Conservation (phyloP, 805 yeast species). For the Huiozyma sinensis region DNA sequence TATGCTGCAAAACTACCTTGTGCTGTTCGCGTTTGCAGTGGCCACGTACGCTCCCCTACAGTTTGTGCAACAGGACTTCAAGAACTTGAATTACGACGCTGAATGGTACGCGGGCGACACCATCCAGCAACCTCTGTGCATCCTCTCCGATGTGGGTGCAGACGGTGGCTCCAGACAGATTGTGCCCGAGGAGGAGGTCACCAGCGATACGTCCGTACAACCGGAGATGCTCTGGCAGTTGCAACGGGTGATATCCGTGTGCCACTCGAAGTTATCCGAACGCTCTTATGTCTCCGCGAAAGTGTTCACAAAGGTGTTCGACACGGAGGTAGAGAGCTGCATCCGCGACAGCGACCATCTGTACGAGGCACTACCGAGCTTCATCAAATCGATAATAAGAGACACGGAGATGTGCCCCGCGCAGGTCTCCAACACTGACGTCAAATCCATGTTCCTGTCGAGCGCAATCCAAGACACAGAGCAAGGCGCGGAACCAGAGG, state of each 20-base stretch:
- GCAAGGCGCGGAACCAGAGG: conserved; percentile 7
- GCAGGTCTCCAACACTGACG: conserved; percentile 5
- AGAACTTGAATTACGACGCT: conserved; percentile 14
- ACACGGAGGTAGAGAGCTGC: conserved; percentile 11
- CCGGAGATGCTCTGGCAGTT: conserved; percentile 23
- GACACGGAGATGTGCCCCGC: conserved; percentile 16
- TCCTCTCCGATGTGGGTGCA: background rate
- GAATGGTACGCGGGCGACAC: conserved; percentile 20
- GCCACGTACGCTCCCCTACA: conserved; percentile 17
- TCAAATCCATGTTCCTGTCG: conserved; percentile 16
- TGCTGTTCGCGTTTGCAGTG: conserved; percentile 18
- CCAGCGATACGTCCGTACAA: conserved; percentile 7
- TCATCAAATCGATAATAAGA: conserved; percentile 18
- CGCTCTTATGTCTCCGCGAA: conserved; percentile 18
- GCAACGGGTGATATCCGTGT: conserved; percentile 19
- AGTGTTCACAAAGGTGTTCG: conserved; percentile 12
- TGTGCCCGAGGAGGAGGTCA: background rate
- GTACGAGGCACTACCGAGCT: conserved; percentile 22
- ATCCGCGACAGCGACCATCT: conserved; percentile 19
- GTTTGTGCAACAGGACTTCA: conserved; percentile 17
- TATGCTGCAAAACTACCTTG: conserved; percentile 22
- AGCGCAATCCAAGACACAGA: conserved; percentile 18
- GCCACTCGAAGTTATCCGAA: conserved; percentile 11
- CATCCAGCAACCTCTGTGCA: background rate
- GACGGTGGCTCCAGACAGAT: background rate